Evolutionary conservation across 495 filamentous ascomycete species (phyloP), one percentile per base, ranked within the genome.

Genomic region (Podospora pseudopauciseta): DNA sequence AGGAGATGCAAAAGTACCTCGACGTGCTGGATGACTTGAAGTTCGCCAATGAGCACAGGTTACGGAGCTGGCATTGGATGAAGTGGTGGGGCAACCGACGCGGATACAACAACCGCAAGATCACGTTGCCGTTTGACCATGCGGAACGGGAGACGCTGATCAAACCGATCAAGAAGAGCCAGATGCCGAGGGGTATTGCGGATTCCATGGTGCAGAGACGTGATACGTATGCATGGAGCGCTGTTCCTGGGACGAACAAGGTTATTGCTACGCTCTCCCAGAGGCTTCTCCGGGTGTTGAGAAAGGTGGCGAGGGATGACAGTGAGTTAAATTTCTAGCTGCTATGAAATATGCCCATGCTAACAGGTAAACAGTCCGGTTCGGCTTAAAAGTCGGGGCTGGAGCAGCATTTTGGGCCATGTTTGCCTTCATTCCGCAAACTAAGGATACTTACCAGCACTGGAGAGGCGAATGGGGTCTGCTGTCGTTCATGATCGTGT

Each of bases 401-500:
- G 95, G 95, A 39, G 95, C 94, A 13, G 85, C 91, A 13, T 79
- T 97, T 2, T 97, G 93, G 80, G 94, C 92, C 20, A 83, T 96
- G 71, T 89, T 92, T 59, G 88, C 95, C 6, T 99, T 97, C 75
- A 81, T 97, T 65, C 86, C 88, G 7, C 80, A 83, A 5, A 95
- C 91, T 16, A 84, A 92, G 65, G 91, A 93, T 0, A 82, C 90
- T 58, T 99, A 97, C 73, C 83, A 86, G 23, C 91, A 90, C 70
- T 99, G 94, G 93, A 83, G 94, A 71, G 95, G 94, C 1, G 95
- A 99, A 84, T 99, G 95, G 95, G 95, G 94, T 15, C 82, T 98
- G 1, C 76, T 98, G 53, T 97, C 94, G 0, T 99, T 97, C 80
- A 99, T 99, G 95, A 86, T 98, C 65, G 95, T 99, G 19, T 97